Conservation (phyloP, 768 basidiomycete genomes). For the Lactifluus hygrophoroides region DNA sequence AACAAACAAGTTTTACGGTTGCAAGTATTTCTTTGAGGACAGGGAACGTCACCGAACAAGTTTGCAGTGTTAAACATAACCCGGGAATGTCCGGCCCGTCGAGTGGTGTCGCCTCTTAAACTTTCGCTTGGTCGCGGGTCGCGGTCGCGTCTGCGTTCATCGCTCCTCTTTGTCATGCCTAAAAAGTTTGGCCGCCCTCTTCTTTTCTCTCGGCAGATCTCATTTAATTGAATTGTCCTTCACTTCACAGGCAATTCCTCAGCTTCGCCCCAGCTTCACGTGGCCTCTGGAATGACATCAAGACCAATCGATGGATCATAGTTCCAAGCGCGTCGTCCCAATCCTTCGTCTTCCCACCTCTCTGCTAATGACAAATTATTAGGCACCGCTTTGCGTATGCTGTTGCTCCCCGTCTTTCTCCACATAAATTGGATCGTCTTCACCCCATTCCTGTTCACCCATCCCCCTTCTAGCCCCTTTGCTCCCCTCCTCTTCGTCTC, state of each 20-base stretch:
- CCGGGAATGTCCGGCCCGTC: not conserved
- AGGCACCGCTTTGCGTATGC: constrained; percentile 62
- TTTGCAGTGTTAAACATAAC: constrained; percentile 56
- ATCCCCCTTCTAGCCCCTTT: constrained; percentile 61
- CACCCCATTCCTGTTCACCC: constrained; percentile 38
- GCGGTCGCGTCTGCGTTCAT: too few relatives aligned
- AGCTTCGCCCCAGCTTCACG: constrained; percentile 16
- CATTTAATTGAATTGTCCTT: too few relatives aligned
- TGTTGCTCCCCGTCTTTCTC: constrained; percentile 50
- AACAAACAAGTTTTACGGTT: constrained; percentile 50
- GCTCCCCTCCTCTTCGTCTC: constrained; percentile 63
- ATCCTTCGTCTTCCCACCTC: not conserved
- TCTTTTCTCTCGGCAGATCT: too few relatives aligned
- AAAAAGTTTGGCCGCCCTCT: too few relatives aligned
- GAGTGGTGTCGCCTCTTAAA: not conserved
- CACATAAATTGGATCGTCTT: constrained; percentile 58
- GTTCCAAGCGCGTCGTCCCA: constrained; percentile 51
- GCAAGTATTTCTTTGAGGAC: constrained; percentile 49
- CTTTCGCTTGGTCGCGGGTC: too few relatives aligned
- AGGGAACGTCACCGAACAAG: constrained; percentile 49
- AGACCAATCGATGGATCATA: constrained; percentile 58
- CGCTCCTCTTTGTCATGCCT: too few relatives aligned
- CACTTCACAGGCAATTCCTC: constrained; percentile 48
- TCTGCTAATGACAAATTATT: not conserved
- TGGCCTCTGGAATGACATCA: constrained; percentile 46